Base-by-base conservation (phyloP, 83 land plant genomes). In the Picea abies region DNA sequence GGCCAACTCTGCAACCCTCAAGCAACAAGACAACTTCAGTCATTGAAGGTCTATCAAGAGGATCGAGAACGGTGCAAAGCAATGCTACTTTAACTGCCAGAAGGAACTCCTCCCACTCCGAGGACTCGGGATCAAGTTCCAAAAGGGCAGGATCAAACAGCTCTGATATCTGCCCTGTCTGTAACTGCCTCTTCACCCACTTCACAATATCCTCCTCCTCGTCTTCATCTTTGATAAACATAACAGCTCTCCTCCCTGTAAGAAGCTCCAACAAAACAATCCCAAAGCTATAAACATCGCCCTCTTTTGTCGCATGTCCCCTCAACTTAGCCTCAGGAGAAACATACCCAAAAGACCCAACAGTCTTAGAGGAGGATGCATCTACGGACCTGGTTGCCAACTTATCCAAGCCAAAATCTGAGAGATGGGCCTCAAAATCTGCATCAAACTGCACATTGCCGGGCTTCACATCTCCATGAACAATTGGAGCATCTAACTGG, bases 71-170 rank as follows among this genome's bases (percentile, higher is more conserved):
- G 5, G 99, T 97, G 89, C 99, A 97, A 3, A 97, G 94, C 63
- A 97, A 88, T 1, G 93, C 99, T 12, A 97, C 99, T 83, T 97
- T 97, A 19, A 97, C 90, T 11, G 97, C 99, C 49, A 97, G 84
- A 75, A 97, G 83, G 80, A 97, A 96, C 90, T 97, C 99, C 88
- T 97, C 99, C 99, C 99, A 97, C 82, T 97, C 99, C 6, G 97
- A 91, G 12, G 79, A 11, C 79, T 76, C 79, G 2, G 79, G 79
- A 52, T 76, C 79, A 12, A 94, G 83, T 85, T 97, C 98, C 41
- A 97, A 84, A 78, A 96, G 76, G 0, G 96, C 93, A 32, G 98
- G 97, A 60, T 97, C 98, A 47, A 97, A 87, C 20, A 97, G 83
- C 92, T 97, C 98, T 4, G 93, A 79, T 14, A 97, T 82, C 80